These are phyloP conservation scores for Tagetes patula DNA, from an alignment of 129 eudicot genomes.

Conservation along the genomic window DNA sequence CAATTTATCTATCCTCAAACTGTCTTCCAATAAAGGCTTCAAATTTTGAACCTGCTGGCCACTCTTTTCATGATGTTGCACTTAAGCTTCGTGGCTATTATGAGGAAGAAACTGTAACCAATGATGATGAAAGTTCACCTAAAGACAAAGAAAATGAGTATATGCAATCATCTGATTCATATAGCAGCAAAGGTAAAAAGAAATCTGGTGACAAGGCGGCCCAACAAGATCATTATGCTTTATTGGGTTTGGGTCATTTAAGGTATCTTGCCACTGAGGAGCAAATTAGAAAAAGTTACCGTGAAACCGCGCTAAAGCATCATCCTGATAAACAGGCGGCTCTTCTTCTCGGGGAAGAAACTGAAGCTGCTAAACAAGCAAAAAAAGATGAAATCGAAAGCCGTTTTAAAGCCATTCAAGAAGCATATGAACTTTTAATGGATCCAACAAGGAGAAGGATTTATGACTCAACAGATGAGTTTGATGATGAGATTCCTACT, in stretches of 20 bases:
- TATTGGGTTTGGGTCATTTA: conserved; percentile 79
- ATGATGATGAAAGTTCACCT: conserved; percentile 38
- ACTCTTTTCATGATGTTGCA: conserved; percentile 78
- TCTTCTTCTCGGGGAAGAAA: conserved; percentile 71
- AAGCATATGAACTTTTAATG: conserved; percentile 80
- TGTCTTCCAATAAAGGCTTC: conserved; percentile 64
- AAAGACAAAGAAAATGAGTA: conserved; percentile 58
- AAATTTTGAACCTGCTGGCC: conserved; percentile 91
- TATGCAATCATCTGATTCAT: conserved; percentile 70
- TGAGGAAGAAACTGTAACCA: conserved; percentile 47
- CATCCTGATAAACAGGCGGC: conserved; percentile 96
- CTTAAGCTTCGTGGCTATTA: conserved; percentile 62
- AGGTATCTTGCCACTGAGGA: conserved; percentile 96
- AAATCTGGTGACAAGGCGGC: conserved; percentile 52
- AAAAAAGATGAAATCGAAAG: conserved; percentile 88
- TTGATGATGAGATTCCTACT: conserved; percentile 89
- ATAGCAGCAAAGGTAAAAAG: conserved; percentile 88
- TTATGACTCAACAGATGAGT: conserved; percentile 93
- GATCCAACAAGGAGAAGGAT: conserved; percentile 85
- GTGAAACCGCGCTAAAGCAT: conserved; percentile 79
- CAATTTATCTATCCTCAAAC: conserved; percentile 69
- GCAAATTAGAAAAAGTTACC: conserved; percentile 77
- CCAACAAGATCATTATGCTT: conserved; percentile 92
- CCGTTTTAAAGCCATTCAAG: conserved; percentile 87
- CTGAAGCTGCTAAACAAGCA: conserved; percentile 77